Conservation (phyloP, 164 flowering plant genomes). For the Chimonanthus salicifolius region DNA sequence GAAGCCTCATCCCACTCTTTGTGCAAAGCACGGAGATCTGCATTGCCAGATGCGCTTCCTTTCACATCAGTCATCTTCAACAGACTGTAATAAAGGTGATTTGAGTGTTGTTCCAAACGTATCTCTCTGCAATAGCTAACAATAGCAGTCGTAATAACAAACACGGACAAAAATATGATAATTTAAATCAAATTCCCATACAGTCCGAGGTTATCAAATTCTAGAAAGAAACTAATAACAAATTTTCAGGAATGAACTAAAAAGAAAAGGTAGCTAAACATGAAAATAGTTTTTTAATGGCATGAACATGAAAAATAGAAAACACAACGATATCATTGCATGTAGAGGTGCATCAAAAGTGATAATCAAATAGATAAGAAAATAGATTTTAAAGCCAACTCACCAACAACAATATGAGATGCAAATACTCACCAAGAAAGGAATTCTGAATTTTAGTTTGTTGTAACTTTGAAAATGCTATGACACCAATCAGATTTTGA, state of each 20-base stretch:
- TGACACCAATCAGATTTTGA: background rate
- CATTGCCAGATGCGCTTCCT: slow-evolving; percentile 47
- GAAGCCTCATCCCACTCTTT: slow-evolving; percentile 74
- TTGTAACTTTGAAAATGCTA: background rate
- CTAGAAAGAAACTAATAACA: background rate
- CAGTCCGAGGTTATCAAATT: background rate
- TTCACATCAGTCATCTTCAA: slow-evolving; percentile 59
- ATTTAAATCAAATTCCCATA: background rate
- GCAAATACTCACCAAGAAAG: slow-evolving; percentile 1
- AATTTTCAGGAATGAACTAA: background rate
- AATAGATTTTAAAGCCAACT: background rate
- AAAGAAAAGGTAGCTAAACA: background rate
- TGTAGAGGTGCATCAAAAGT: background rate
- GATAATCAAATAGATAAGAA: too few species aligned
- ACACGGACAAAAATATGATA: background rate
- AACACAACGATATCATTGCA: background rate
- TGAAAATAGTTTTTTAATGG: too few species aligned
- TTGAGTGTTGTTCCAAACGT: slow-evolving; percentile 14
- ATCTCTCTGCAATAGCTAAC: slow-evolving; percentile 9
- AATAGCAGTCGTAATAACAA: slow-evolving; percentile 6
- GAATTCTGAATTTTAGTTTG: background rate
- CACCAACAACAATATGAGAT: background rate
- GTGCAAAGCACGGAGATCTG: slow-evolving; percentile 39
- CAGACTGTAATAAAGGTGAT: slow-evolving; percentile 41
- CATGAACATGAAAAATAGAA: too few species aligned